Percentiles rank a stretch among this genome's conserved stretches.
Evolutionary conservation across 805 yeast species (phyloP).

Genomic region (Tetrapisispora nanseiensis): DNA sequence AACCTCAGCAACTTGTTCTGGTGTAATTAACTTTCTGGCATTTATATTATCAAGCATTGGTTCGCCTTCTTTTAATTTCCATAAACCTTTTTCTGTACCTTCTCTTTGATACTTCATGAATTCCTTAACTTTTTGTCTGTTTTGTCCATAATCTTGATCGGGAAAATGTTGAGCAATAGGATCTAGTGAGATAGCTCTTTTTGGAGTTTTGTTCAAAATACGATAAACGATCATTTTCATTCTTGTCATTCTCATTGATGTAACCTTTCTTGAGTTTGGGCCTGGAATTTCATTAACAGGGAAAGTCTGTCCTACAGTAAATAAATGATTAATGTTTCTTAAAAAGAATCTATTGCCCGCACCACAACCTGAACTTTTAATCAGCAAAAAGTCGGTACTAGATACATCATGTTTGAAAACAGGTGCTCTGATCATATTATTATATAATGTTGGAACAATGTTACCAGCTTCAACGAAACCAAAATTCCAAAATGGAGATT

Average conservation of each 20-base stretch:
- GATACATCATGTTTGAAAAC: constrained; percentile 75
- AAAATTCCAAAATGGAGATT: constrained; percentile 97
- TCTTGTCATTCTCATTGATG: constrained; percentile 84
- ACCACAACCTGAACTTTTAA: constrained; percentile 78
- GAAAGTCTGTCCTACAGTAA: constrained; percentile 83
- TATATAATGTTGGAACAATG: constrained; percentile 86
- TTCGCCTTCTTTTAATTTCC: constrained; percentile 73
- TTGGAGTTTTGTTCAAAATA: constrained; percentile 64
- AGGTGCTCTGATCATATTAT: constrained; percentile 87
- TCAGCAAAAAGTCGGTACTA: constrained; percentile 69
- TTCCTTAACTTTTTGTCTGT: constrained; percentile 88
- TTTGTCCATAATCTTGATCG: constrained; percentile 95
- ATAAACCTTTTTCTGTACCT: constrained; percentile 88
- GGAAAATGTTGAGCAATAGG: constrained; percentile 92
- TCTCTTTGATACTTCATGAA: constrained; percentile 95
- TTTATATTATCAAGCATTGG: constrained; percentile 66
- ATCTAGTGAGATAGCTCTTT: constrained; percentile 67
- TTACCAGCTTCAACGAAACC: constrained; percentile 94
- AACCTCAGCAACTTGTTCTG: constrained; percentile 79
- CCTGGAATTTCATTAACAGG: constrained; percentile 96
- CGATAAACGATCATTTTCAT: constrained; percentile 89
- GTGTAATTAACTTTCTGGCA: constrained; percentile 72
- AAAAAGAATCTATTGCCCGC: constrained; percentile 58
- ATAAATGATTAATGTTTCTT: constrained; percentile 59
- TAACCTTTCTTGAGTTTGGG: constrained; percentile 92